These are phyloP conservation scores for Venturia asperata DNA, from an alignment of 2,329 filamentous ascomycete species.

Conservation along the genomic window DNA sequence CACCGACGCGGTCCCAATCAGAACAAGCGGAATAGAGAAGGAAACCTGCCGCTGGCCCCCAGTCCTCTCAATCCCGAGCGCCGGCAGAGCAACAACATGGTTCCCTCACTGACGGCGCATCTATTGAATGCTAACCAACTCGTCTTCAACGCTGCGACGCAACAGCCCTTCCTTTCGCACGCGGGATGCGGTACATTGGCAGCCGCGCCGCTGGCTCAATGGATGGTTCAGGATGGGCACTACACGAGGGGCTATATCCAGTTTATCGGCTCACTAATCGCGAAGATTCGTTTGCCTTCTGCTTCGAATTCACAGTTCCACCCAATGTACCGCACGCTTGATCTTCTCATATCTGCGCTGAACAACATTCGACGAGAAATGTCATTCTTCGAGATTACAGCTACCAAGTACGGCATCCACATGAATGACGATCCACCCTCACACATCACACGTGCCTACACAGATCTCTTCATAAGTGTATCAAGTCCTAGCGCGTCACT, in stretches of 20 bases:
- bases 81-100: slow-evolving; percentile 25
- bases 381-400: slow-evolving; percentile 59
- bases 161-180: slow-evolving; percentile 57
- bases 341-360: slow-evolving; percentile 57
- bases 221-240: slow-evolving; percentile 65
- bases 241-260: slow-evolving; percentile 64
- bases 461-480: slow-evolving; percentile 54
- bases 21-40: slow-evolving; percentile 33
- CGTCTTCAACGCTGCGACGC: slow-evolving; percentile 51
- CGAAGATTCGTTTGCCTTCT: slow-evolving; percentile 52
- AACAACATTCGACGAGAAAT: slow-evolving; percentile 62
- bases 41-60: slow-evolving; percentile 26
- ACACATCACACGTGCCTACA: slow-evolving; percentile 46
- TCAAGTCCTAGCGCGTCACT: slow-evolving; percentile 46
- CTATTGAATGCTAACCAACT: slow-evolving; percentile 46
- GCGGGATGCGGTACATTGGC: slow-evolving; percentile 57
- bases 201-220: slow-evolving; percentile 51
- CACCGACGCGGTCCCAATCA: slow-evolving; percentile 37
- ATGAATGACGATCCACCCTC: slow-evolving; percentile 40
- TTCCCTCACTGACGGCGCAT: slow-evolving; percentile 49
- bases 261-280: slow-evolving; percentile 58
- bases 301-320: slow-evolving; percentile 38
- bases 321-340: slow-evolving; percentile 50
- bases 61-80: slow-evolving; percentile 23
- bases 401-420: slow-evolving; percentile 51